Percentiles rank a stretch among this genome's conserved stretches.
Conservation (phyloP, 805 yeast species). For the Saccharomycopsis selenospora region DNA sequence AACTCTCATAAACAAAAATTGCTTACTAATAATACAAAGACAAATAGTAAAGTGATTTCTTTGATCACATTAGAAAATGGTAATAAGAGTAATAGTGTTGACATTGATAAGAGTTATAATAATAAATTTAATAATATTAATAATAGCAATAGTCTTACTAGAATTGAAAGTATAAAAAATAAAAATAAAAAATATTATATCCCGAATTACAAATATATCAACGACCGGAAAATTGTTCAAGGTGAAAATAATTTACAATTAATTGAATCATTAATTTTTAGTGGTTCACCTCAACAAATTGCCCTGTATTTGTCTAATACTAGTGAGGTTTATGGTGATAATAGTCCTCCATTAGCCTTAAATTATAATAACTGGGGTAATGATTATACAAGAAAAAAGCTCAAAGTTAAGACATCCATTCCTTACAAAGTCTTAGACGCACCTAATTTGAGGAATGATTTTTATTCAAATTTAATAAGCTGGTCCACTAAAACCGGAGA, state of each 20-base stretch:
- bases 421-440: slow-evolving; percentile 57
- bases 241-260: not conserved
- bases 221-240: not conserved
- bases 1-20: not conserved
- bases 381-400: slow-evolving; percentile 22
- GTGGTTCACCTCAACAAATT: slow-evolving; percentile 4
- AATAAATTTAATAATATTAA: too few relatives aligned
- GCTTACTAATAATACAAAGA: slow-evolving; percentile 2
- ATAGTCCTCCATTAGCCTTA: slow-evolving; percentile 14
- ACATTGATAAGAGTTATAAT: too few relatives aligned
- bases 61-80: slow-evolving; percentile 6
- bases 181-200: not conserved
- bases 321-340: slow-evolving; percentile 21
- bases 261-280: slow-evolving; percentile 1
- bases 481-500: slow-evolving; percentile 52
- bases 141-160: too few relatives aligned
- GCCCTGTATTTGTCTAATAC: slow-evolving; percentile 13
- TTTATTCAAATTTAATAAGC: slow-evolving; percentile 64
- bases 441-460: slow-evolving; percentile 67
- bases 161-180: not conserved
- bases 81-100: slow-evolving; percentile 2
- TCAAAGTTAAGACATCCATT: slow-evolving; percentile 31
- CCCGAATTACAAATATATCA: not conserved
- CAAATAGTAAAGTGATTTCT: slow-evolving; percentile 1
- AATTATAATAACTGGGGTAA: slow-evolving; percentile 8